phyloP scores from a whole-genome alignment of 2,329 filamentous ascomycete genomes.

The Aspergillus pseudoglaucus region DNA sequence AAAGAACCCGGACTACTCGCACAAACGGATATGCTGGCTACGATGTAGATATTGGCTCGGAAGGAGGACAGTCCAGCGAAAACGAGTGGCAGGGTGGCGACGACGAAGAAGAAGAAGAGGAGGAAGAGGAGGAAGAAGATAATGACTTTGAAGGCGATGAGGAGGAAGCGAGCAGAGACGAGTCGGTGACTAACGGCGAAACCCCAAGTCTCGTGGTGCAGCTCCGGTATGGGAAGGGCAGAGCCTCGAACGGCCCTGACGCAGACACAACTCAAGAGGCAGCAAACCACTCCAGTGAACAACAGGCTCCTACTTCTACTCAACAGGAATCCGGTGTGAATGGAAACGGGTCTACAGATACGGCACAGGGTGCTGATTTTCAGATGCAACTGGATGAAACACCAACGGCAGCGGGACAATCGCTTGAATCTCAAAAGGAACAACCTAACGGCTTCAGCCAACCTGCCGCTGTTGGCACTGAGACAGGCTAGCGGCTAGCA shows the following conservation, averaged over 20 bases:
- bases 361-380: neutral
- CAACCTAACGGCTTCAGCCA: neutral
- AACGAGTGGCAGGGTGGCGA: slow-evolving; percentile 65
- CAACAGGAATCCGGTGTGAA: slow-evolving; percentile 1
- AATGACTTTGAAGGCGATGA: slow-evolving; percentile 56
- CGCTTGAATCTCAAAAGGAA: neutral
- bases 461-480: neutral
- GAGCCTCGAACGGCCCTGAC: slow-evolving; percentile 9
- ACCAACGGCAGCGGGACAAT: neutral
- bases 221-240: slow-evolving; percentile 44
- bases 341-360: slow-evolving; percentile 2
- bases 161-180: slow-evolving; percentile 36
- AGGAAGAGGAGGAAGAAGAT: no score
- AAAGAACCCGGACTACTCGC: slow-evolving; percentile 31
- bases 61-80: slow-evolving; percentile 51
- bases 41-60: slow-evolving; percentile 61
- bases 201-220: slow-evolving; percentile 67
- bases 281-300: slow-evolving; percentile 2
- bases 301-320: neutral
- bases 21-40: slow-evolving; percentile 45
- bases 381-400: neutral
- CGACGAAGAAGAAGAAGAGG: slow-evolving; percentile 70
- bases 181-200: slow-evolving; percentile 44
- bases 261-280: slow-evolving; percentile 3
- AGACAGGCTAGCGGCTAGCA: neutral